phyloP scores from a whole-genome alignment of 2,329 filamentous ascomycete species.

The Hymenoscyphus repandus region DNA sequence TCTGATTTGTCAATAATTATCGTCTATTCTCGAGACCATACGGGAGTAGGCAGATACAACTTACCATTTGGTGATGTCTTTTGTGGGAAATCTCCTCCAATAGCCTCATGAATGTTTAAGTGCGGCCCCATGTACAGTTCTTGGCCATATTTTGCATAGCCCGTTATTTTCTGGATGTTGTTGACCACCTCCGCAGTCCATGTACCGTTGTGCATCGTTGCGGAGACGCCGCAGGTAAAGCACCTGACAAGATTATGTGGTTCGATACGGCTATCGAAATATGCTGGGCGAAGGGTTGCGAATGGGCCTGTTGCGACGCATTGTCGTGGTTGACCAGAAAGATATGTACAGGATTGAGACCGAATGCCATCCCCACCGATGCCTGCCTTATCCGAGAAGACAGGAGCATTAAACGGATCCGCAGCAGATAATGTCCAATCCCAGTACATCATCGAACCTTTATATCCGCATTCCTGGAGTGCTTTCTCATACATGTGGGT shows the following conservation, averaged over 20 bases:
- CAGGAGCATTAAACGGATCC: conserved; percentile 1
- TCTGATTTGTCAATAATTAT: conserved; percentile 28
- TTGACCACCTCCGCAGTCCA: background rate
- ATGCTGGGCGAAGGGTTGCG: conserved; percentile 1
- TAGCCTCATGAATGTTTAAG: conserved; percentile 2
- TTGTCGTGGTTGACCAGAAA: background rate
- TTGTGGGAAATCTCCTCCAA: conserved; percentile 3
- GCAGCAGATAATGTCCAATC: background rate
- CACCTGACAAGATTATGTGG: conserved; percentile 2
- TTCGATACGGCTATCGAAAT: background rate
- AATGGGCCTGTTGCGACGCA: conserved; percentile 6
- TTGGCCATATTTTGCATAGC: background rate
- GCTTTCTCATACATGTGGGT: conserved; percentile 28
- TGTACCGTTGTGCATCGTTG: conserved; percentile 1
- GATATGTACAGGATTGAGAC: conserved; percentile 6
- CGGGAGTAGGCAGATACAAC: background rate
- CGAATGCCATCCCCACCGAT: conserved; percentile 5
- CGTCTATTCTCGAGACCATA: background rate
- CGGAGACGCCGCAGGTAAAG: background rate
- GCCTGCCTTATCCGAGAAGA: background rate
- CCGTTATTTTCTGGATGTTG: background rate
- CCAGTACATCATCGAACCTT: conserved; percentile 6
- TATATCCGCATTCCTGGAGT: conserved; percentile 16
- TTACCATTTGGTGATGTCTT: conserved; percentile 3
- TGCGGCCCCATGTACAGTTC: conserved; percentile 4